A percentile compares a stretch with the other conserved stretches of the same genome.
These are phyloP conservation scores for Trypanosomatidae sp. DNA, from an alignment of 208 protist genomes.

Conservation along the genomic window DNA sequence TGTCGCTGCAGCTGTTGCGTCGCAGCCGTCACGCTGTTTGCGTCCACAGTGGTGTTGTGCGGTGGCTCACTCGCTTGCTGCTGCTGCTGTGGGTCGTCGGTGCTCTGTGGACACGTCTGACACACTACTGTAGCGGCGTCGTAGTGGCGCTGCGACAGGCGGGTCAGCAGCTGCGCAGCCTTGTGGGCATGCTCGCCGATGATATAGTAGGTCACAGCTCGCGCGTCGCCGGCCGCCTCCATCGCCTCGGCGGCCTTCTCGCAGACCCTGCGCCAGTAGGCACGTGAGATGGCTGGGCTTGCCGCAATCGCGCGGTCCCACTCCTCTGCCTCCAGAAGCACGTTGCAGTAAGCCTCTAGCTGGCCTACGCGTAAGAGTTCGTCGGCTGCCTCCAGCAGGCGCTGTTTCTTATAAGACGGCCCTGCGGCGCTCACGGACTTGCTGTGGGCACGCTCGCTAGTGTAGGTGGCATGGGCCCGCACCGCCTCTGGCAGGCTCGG, in stretches of 20 bases:
- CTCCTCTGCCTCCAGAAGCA: slow-evolving; percentile 82
- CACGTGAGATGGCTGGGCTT: slow-evolving; percentile 81
- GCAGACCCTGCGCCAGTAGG: slow-evolving; percentile 85
- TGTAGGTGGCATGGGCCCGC: slow-evolving; percentile 42
- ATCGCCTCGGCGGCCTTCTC: slow-evolving; percentile 68
- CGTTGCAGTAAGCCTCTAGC: slow-evolving; percentile 76
- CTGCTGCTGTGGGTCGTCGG: slow-evolving; percentile 20
- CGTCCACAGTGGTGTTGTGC: slow-evolving; percentile 64
- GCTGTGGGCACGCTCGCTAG: slow-evolving; percentile 65
- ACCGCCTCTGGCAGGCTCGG: slow-evolving; percentile 47
- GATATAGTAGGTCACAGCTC: slow-evolving; percentile 78
- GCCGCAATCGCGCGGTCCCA: slow-evolving; percentile 90
- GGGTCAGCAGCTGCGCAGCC: slow-evolving; percentile 59
- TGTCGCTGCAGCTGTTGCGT: slow-evolving; percentile 46
- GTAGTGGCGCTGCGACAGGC: slow-evolving; percentile 38
- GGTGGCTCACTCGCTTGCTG: slow-evolving; percentile 37
- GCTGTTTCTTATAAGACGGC: slow-evolving; percentile 52
- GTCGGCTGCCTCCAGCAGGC: slow-evolving; percentile 73
- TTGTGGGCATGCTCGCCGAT: slow-evolving; percentile 69
- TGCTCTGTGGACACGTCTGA: slow-evolving; percentile 64
- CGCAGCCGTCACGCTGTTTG: slow-evolving; percentile 36
- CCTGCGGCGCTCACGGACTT: slow-evolving; percentile 61
- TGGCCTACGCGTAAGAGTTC: slow-evolving; percentile 73
- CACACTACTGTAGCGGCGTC: slow-evolving; percentile 62
- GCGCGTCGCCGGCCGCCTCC: slow-evolving; percentile 58